Percentiles rank a stretch among this genome's conserved stretches.
These are phyloP conservation scores for Calamus simplicifolius DNA, from an alignment of 176 grass and related monocot species.

Conservation along the genomic window DNA sequence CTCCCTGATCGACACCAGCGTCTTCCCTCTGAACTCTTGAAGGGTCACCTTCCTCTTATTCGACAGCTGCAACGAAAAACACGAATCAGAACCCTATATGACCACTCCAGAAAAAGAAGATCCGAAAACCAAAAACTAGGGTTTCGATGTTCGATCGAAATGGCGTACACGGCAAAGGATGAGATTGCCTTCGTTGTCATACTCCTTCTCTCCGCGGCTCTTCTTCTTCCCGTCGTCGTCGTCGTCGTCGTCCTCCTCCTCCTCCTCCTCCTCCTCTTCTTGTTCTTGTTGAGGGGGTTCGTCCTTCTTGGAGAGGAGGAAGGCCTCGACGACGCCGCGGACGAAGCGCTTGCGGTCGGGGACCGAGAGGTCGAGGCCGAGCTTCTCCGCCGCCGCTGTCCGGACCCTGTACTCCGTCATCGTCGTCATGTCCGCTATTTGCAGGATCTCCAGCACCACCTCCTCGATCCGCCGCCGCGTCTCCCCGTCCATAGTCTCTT, in stretches of 20 bases:
- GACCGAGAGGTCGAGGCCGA: conserved; percentile 67
- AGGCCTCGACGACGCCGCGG: conserved; percentile 44
- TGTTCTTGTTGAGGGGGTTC: not conserved
- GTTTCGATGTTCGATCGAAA: not conserved
- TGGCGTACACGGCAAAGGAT: conserved; percentile 72
- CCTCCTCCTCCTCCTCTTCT: not conserved
- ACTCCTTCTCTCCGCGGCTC: conserved; percentile 22
- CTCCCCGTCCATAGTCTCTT: conserved; percentile 37
- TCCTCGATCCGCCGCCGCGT: conserved; percentile 54
- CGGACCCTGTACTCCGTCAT: conserved; percentile 64
- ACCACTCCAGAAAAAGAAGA: not conserved
- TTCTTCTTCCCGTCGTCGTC: conserved; percentile 12
- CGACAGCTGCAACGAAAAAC: conserved; percentile 48
- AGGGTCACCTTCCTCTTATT: conserved; percentile 37
- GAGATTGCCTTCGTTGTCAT: conserved; percentile 69
- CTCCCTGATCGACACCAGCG: too few species aligned
- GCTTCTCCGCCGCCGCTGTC: conserved; percentile 39
- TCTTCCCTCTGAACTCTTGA: too few species aligned
- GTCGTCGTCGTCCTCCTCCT: not conserved
- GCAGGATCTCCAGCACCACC: conserved; percentile 52
- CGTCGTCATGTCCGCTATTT: conserved; percentile 49
- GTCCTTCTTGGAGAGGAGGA: conserved; percentile 26
- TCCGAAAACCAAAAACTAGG: conserved; percentile 4
- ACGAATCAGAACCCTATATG: not conserved
- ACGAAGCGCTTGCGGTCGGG: conserved; percentile 63